A percentile compares a stretch with the other conserved stretches of the same genome.
These are phyloP conservation scores for Aspergillus latus DNA, from an alignment of 2,329 filamentous ascomycete species.

Conservation along the genomic window DNA sequence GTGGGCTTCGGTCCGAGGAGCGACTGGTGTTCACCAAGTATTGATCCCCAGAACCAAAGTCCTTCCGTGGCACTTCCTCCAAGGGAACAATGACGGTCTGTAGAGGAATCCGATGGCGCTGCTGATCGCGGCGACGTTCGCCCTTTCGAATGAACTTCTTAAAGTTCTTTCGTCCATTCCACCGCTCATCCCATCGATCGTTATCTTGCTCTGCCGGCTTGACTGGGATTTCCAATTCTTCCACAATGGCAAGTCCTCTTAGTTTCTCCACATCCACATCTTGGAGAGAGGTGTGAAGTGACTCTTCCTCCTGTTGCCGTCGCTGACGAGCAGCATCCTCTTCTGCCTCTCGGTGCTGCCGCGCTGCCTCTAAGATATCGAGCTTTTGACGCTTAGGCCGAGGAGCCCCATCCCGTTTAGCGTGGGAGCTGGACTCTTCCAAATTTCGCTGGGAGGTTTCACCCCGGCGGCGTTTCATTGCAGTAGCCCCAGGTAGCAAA, in stretches of 20 bases:
- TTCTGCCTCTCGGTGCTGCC: constrained; percentile 53
- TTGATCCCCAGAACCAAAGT: constrained; percentile 71
- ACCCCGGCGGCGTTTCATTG: constrained; percentile 74
- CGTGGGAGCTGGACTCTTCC: constrained; percentile 20
- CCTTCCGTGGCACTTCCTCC: constrained; percentile 68
- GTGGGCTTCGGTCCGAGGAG: constrained; percentile 28
- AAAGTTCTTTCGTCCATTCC: constrained; percentile 96
- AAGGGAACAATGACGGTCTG: constrained; percentile 68
- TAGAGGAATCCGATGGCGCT: constrained; percentile 39
- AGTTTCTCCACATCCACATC: constrained; percentile 71
- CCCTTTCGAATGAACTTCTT: constrained; percentile 68
- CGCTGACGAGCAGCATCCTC: constrained; percentile 55
- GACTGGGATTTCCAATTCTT: constrained; percentile 66
- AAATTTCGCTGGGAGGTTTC: constrained; percentile 56
- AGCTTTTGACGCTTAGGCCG: constrained; percentile 59
- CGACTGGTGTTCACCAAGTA: constrained; percentile 61
- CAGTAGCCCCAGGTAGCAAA: constrained; percentile 73
- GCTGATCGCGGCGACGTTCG: constrained; percentile 23
- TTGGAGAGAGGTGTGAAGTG: constrained; percentile 55
- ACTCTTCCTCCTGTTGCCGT: constrained; percentile 54
- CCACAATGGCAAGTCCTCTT: constrained; percentile 71
- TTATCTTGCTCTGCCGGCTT: constrained; percentile 43
- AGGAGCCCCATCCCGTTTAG: constrained; percentile 31
- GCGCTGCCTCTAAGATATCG: constrained; percentile 67
- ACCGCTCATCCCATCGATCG: constrained; percentile 74